These are phyloP conservation scores for Chlorella sp. DNA, from an alignment of 139 green algal genomes.

Conservation along the genomic window DNA sequence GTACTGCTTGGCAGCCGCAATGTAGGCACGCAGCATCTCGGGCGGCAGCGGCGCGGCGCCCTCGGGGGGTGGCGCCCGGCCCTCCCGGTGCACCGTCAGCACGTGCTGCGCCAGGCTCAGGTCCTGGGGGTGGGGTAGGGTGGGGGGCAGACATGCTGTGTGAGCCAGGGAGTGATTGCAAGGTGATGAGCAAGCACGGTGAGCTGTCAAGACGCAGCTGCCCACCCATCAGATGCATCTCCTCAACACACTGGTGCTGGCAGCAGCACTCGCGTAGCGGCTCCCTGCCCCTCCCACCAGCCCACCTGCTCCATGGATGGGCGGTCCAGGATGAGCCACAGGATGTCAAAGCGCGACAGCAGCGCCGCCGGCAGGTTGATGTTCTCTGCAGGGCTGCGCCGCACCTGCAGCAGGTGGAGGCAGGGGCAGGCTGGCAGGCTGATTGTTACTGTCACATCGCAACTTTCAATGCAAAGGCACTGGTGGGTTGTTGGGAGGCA, in stretches of 20 bases:
- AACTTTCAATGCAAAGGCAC: too few species aligned
- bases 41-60: constrained; percentile 57
- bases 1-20: constrained; percentile 77
- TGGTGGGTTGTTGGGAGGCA: too few species aligned
- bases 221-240: too few species aligned
- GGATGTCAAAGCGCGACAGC: constrained; percentile 95
- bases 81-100: constrained; percentile 85
- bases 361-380: constrained; percentile 96
- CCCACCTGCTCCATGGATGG: constrained; percentile 60
- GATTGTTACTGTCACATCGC: too few species aligned
- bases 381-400: constrained; percentile 93
- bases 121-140: constrained; percentile 56
- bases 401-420: background rate
- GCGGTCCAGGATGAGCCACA: constrained; percentile 98
- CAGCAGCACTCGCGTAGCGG: too few species aligned
- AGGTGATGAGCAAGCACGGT: too few species aligned
- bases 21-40: constrained; percentile 85
- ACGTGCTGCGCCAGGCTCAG: constrained; percentile 89
- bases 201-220: too few species aligned
- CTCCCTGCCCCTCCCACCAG: too few species aligned
- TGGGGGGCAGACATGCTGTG: too few species aligned
- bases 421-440: too few species aligned
- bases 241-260: too few species aligned
- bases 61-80: constrained; percentile 23
- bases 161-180: background rate